Evolutionary conservation across 176 grass and related monocot genomes (phyloP), one percentile per base, ranked within the genome.

Genomic region (Chrysopogon serrulatus): DNA sequence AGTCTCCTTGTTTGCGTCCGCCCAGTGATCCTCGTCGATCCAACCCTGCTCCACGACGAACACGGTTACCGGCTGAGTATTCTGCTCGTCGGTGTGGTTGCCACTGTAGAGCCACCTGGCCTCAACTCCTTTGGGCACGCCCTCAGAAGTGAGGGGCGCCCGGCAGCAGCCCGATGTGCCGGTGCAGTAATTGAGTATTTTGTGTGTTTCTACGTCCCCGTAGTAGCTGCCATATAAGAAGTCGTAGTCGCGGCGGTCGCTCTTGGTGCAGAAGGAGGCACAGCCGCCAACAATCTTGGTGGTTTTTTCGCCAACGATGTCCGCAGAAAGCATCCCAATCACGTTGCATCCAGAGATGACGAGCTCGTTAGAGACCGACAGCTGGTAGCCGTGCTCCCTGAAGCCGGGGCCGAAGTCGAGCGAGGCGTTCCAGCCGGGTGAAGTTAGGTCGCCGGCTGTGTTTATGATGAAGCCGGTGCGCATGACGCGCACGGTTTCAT

Each of bases 41-140:
- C 79, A 81, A n/a, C 79, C 65, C 5, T 41, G 2, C 47, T 69
- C 79, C 4, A 33, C 65, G 8, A 70, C 23, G 65, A 70, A 19
- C 33, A 81, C 79, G 4, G 26, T n/a, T n/a, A n/a, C n/a, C n/a
- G n/a, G n/a, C n/a, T n/a, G n/a, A n/a, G n/a, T n/a, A n/a, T n/a
- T n/a, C n/a, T n/a, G n/a, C n/a, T n/a, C n/a, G n/a, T n/a, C n/a
- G n/a, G n/a, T n/a, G n/a, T n/a, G n/a, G n/a, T n/a, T n/a, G n/a
- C n/a, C n/a, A n/a, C n/a, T n/a, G n/a, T n/a, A n/a, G n/a, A n/a
- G n/a, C n/a, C n/a, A n/a, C n/a, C n/a, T n/a, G n/a, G n/a, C n/a
- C n/a, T n/a, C n/a, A n/a, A n/a, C n/a, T n/a, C n/a, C n/a, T n/a
- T n/a, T n/a, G n/a, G n/a, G n/a, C n/a, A n/a, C n/a, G n/a, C n/a